Base-by-base conservation (phyloP, 345 rosid genomes). In the Salix exigua region DNA sequence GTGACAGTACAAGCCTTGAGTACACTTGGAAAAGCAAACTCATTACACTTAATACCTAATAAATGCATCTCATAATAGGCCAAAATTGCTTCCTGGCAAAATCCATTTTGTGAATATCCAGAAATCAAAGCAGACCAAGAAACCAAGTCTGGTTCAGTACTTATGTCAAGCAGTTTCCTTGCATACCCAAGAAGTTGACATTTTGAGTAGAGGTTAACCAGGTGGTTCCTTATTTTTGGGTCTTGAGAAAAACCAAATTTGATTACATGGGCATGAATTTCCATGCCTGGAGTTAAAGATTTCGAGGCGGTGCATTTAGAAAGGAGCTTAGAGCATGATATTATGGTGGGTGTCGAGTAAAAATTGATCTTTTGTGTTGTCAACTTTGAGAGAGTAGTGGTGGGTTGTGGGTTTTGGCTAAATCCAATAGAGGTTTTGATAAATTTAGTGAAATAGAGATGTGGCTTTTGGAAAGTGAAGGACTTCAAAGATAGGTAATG, bases 71-170 rank as follows among this genome's bases (percentile, higher is more conserved):
- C 85, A 23, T 7, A 46, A 50, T 86, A 90, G 30, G 85, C 81
- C 26, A 7, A 68, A 48, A 86, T 60, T 18, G 89, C 90, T 76
- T 87, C 94, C 44, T 75, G 55, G 55, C 82, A 82, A 14, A 69
- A 70, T 55, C 90, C 90, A 76, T 86, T 80, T 68, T 83, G 87
- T 19, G 88, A 75, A 81, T 84, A 87, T 48, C 91, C 89, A 46
- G 94, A 88, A 75, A 90, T 81, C 85, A 90, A 77, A 70, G 94
- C 88, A 48, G 94, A 90, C 94, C 91, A 88, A 77, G 88, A 86
- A 74, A 87, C 84, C 73, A 87, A 62, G 72, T 86, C 86, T 18
- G 87, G 91, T 60, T 87, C 88, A 31, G 88, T 79, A 89, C 88
- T 84, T 89, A 67, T 80, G 33, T 88, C 90, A 74, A 91, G 70